Evolutionary conservation across 345 rosid species (phyloP).

Genomic region (Jatropha curcas): DNA sequence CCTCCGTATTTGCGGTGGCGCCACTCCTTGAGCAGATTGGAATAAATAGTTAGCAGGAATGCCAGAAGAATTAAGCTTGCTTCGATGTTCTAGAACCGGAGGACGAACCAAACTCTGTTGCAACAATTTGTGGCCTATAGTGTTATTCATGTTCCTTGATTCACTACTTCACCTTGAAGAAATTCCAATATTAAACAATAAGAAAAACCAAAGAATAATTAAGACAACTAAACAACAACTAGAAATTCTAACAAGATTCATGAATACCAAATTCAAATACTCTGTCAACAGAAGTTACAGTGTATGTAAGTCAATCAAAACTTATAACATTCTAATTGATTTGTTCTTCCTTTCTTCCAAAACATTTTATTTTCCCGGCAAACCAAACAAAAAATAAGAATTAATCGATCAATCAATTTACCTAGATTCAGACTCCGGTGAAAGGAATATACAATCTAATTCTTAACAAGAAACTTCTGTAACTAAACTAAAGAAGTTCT

Average conservation of each 20-base stretch:
- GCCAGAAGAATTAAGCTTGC: constrained; percentile 53
- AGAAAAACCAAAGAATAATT: neutral
- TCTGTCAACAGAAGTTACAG: neutral
- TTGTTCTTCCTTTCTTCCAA: neutral
- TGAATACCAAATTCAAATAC: neutral
- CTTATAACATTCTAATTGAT: neutral
- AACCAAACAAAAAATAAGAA: constrained; percentile 12
- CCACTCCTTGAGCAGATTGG: constrained; percentile 39
- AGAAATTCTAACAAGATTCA: constrained; percentile 7
- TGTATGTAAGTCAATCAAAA: neutral
- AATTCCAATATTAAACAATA: constrained; percentile 21
- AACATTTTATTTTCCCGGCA: constrained; percentile 15
- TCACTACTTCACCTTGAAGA: constrained; percentile 41
- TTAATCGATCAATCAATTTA: neutral
- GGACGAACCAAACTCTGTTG: constrained; percentile 65
- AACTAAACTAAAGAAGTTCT: neutral
- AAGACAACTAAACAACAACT: neutral
- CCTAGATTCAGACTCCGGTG: neutral
- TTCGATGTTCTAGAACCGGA: constrained; percentile 52
- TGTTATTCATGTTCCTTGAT: constrained; percentile 67
- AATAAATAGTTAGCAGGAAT: constrained; percentile 45
- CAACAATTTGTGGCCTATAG: constrained; percentile 52
- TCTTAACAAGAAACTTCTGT: neutral
- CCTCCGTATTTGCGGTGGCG: constrained; percentile 31
- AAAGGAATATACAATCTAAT: neutral